Evolutionary conservation across 805 yeast species (phyloP).

Genomic region (Kodamaea laetipori): DNA sequence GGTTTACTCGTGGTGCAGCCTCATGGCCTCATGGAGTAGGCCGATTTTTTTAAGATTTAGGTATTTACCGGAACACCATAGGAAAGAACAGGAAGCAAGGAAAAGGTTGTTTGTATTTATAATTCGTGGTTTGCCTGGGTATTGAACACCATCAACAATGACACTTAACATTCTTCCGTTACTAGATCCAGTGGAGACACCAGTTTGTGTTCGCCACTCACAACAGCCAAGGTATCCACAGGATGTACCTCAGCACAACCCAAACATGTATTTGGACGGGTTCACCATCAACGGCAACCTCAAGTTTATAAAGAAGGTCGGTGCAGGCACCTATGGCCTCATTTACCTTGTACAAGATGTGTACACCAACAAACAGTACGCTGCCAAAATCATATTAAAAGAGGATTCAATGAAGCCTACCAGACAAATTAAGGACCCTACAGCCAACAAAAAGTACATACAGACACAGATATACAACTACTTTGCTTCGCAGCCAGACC

Average conservation of each 20-base stretch:
- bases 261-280: conserved; percentile 22
- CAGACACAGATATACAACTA: conserved; percentile 27
- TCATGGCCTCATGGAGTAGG: neutral
- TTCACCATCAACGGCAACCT: conserved; percentile 33
- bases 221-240: neutral
- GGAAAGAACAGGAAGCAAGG: neutral
- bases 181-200: neutral
- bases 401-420: conserved; percentile 34
- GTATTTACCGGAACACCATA: conserved; percentile 1
- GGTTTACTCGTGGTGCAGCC: no score
- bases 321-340: conserved; percentile 85
- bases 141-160: conserved; percentile 8
- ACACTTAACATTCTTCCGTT: conserved; percentile 9
- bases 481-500: conserved; percentile 20
- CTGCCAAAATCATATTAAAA: conserved; percentile 71
- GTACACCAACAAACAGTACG: conserved; percentile 52
- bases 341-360: conserved; percentile 70
- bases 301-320: conserved; percentile 55
- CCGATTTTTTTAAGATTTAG: neutral
- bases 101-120: conserved; percentile 2
- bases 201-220: neutral
- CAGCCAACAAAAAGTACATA: conserved; percentile 32
- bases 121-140: conserved; percentile 4
- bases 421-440: conserved; percentile 28
- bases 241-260: conserved; percentile 2